Evolutionary conservation across 495 filamentous ascomycete genomes (phyloP).

Genomic region (Talaromyces wortmannii): DNA sequence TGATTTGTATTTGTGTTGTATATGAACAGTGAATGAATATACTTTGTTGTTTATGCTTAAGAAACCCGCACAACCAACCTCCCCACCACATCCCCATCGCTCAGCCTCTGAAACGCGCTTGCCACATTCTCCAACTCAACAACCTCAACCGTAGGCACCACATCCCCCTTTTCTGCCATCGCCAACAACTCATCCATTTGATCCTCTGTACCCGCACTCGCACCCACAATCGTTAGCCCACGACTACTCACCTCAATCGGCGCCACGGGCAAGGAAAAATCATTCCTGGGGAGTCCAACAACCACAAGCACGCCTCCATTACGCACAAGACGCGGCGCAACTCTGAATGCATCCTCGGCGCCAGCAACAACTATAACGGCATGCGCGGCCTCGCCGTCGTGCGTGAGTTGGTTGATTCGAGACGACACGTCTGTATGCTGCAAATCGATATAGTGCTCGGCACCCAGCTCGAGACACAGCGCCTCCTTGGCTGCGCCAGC

Average conservation of each 20-base stretch:
- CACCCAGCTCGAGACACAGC: conserved; percentile 21
- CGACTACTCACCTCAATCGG: neutral
- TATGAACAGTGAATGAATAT: neutral
- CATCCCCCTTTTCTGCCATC: neutral
- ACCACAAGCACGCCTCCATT: conserved; percentile 20
- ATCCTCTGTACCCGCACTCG: neutral
- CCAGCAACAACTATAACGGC: conserved; percentile 22
- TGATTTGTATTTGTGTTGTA: conserved; percentile 2
- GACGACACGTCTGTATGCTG: conserved; percentile 13
- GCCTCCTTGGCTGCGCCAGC: conserved; percentile 20
- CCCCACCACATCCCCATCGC: neutral
- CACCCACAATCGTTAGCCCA: neutral
- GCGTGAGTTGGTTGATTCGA: conserved; percentile 17
- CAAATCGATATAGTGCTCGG: conserved; percentile 24
- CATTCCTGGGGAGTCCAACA: conserved; percentile 18
- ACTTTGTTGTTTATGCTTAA: too few species aligned
- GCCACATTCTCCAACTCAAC: neutral
- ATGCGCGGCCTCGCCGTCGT: conserved; percentile 19
- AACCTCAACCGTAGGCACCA: neutral
- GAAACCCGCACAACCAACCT: neutral
- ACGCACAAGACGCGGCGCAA: conserved; percentile 18
- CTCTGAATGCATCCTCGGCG: conserved; percentile 15
- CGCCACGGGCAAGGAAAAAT: neutral
- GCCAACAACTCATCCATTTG: neutral
- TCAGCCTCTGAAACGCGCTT: neutral